Base-by-base conservation (phyloP, 352 stramenopile genomes). In the Plasmopara muralis region DNA sequence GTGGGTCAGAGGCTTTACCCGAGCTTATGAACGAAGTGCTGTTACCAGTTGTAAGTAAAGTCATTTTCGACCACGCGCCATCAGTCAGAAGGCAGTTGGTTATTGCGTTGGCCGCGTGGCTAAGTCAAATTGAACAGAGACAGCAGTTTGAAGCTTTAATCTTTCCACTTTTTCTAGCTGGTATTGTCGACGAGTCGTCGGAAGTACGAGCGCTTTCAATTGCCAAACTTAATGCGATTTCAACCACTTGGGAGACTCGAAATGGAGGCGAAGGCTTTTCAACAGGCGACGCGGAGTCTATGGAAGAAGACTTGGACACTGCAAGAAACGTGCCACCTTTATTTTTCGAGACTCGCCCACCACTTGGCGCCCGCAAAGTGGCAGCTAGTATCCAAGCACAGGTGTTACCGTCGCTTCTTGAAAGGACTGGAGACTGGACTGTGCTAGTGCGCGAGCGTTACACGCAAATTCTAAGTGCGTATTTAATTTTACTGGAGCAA, bases 381-480 rank as follows among this genome's bases (percentile, higher is more conserved):
- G 75, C 75, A 13, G 42, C 39, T 30, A 85, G 66, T 37, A 57
- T 89, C 16, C 61, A 71, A 33, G 48, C 53, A 2, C 59, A 86
- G 9, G 56, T 89, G 9, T 46, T 90, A 12, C 70, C 77, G 10
- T 31, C 55, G 10, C 60, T 93, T 12, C 56, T 93, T 7, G 78
- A 89, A 35, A 85, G 82, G 65, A 85, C 73, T 2, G 64, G 59
- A 46, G 83, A 93, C 56, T 93, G 83, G 83, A 93, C 78, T 65
- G 69, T 86, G 6, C 74, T 87, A 68, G 77, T 83, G 7, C 74
- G 81, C 6, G 80, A 89, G 42, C 74, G 77, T 33, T 85, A 87
- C 52, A 85, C 81, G 4, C 67, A 75, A 43, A 74, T 93, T 49
- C 52, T 89, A 20, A 83, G 77, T 48, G 68, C 70, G 1, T 87